Evolutionary conservation across 306 rosid genomes (phyloP).

Genomic region (Malus sylvestris): DNA sequence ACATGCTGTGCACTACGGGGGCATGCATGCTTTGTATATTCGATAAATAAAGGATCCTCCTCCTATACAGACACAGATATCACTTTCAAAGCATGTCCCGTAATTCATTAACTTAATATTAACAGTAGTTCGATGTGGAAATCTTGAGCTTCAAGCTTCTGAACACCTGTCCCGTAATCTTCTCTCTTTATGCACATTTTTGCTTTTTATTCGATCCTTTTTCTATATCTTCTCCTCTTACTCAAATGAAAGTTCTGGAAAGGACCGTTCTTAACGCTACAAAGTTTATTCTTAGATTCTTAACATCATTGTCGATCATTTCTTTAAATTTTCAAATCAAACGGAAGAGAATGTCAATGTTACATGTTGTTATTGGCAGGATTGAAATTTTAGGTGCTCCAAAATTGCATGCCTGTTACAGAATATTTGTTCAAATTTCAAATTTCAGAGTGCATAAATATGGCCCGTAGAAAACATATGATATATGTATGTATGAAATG

Average conservation of each 20-base stretch:
- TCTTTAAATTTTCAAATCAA: conserved; percentile 9
- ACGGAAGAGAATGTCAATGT: conserved; percentile 8
- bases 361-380: neutral
- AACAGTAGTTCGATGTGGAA: neutral
- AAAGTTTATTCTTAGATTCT: conserved; percentile 26
- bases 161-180: conserved; percentile 19
- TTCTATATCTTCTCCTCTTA: conserved; percentile 29
- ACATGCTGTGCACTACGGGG: neutral
- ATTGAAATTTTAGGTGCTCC: neutral
- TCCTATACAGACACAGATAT: conserved; percentile 19
- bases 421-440: conserved; percentile 16
- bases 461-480: neutral
- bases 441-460: neutral
- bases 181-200: conserved; percentile 26
- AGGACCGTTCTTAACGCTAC: conserved; percentile 23
- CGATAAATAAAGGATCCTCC: neutral
- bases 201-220: conserved; percentile 33
- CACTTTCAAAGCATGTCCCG: conserved; percentile 22
- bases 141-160: conserved; percentile 68
- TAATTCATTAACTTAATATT: conserved; percentile 23
- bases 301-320: conserved; percentile 8
- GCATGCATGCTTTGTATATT: neutral
- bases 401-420: neutral
- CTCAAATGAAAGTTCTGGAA: conserved; percentile 41
- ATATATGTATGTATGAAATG: neutral